Conservation (phyloP, 106 monocot genomes). For the Platanthera zijinensis region DNA sequence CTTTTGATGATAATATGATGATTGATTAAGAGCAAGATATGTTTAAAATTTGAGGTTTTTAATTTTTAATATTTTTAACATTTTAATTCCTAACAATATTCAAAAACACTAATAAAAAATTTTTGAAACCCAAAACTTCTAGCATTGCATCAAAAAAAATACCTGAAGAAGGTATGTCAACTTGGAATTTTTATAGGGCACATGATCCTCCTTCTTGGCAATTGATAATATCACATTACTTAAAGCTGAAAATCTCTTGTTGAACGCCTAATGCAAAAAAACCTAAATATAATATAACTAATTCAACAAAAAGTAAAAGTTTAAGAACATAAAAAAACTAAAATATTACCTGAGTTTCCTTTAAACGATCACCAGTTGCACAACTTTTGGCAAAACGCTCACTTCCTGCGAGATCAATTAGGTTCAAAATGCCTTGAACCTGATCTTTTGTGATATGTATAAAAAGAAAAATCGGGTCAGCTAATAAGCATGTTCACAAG, state of each 20-base stretch:
- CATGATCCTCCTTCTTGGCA: conserved; percentile 84
- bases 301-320: not conserved
- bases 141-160: not conserved
- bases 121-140: no score
- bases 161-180: conserved; percentile 44
- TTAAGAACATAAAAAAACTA: not conserved
- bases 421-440: conserved; percentile 84
- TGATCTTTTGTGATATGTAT: conserved; percentile 75
- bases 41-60: no score
- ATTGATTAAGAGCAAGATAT: no score
- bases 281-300: not conserved
- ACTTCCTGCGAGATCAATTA: conserved; percentile 96
- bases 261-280: conserved; percentile 48
- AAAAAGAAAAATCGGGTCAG: not conserved
- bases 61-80: no score
- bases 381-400: conserved; percentile 84
- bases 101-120: no score
- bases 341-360: conserved; percentile 74
- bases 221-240: conserved; percentile 85
- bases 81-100: no score
- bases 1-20: no score
- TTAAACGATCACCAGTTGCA: conserved; percentile 81
- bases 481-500: not conserved
- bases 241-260: conserved; percentile 77
- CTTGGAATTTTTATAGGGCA: conserved; percentile 89